Conservation (phyloP, 2,329 filamentous ascomycete genomes). For the Exophiala bonariae region DNA sequence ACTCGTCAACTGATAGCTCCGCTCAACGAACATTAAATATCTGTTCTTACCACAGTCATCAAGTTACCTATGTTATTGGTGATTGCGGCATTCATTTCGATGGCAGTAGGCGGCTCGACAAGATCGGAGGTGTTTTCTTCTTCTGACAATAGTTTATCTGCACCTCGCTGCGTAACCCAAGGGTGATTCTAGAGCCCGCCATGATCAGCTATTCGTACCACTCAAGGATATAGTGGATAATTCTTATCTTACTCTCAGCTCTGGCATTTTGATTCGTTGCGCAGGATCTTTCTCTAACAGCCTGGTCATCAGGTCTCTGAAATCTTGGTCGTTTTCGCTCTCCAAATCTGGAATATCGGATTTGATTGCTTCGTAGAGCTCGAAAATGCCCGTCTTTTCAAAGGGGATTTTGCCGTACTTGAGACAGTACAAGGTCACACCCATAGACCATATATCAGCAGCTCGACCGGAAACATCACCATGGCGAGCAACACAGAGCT, state of each 20-base stretch:
- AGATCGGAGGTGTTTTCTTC: conserved; percentile 84
- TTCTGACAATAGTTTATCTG: conserved; percentile 73
- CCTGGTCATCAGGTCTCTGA: conserved; percentile 70
- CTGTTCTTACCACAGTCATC: conserved; percentile 63
- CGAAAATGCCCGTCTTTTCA: conserved; percentile 72
- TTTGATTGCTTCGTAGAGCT: conserved; percentile 87
- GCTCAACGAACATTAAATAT: conserved; percentile 38
- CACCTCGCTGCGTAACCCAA: conserved; percentile 84
- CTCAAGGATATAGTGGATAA: background rate
- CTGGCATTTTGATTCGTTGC: conserved; percentile 78
- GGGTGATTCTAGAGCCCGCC: conserved; percentile 67
- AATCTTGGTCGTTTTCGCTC: conserved; percentile 63
- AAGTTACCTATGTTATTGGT: conserved; percentile 86
- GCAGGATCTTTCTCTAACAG: conserved; percentile 83
- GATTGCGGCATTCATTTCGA: conserved; percentile 87
- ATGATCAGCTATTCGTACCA: conserved; percentile 12
- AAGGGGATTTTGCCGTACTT: conserved; percentile 89
- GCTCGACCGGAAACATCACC: conserved; percentile 85
- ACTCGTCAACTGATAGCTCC: conserved; percentile 1
- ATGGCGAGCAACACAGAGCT: conserved; percentile 83
- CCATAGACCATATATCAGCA: conserved; percentile 98
- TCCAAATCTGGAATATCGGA: conserved; percentile 65
- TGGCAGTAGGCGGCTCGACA: conserved; percentile 80
- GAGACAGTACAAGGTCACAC: conserved; percentile 88
- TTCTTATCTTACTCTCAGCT: conserved; percentile 67